These are phyloP conservation scores for Porphyrellus cyaneotinctus DNA, from an alignment of 768 basidiomycete genomes.

Conservation along the genomic window DNA sequence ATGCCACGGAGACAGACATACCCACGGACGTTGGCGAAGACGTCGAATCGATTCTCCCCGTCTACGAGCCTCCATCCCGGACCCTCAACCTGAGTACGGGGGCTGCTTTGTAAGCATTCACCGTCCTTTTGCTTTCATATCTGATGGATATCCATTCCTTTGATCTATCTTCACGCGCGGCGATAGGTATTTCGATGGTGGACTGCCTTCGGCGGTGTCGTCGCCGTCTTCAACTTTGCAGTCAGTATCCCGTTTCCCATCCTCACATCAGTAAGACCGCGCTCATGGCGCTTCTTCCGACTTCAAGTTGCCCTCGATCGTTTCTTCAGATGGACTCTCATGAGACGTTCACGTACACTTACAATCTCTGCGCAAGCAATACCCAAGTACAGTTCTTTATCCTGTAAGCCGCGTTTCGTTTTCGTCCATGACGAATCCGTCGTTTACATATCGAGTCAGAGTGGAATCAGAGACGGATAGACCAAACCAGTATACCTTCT, in stretches of 20 bases:
- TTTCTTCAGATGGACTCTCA: conserved; percentile 24
- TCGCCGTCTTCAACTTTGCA: neutral
- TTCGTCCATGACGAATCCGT: neutral
- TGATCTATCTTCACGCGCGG: neutral
- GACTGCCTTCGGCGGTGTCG: conserved; percentile 8
- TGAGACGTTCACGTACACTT: conserved; percentile 39
- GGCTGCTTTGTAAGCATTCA: conserved; percentile 2
- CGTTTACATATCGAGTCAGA: conserved; percentile 26
- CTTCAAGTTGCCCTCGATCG: conserved; percentile 14
- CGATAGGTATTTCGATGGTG: conserved; percentile 3
- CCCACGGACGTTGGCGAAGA: neutral
- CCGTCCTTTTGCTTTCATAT: neutral
- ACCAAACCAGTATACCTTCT: conserved; percentile 33
- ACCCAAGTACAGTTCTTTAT: conserved; percentile 49
- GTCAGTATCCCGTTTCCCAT: conserved; percentile 12
- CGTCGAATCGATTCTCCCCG: conserved; percentile 19
- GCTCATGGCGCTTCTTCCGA: conserved; percentile 12
- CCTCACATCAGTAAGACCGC: neutral
- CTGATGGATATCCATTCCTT: neutral
- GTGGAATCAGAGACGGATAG: too few species aligned
- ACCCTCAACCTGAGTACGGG: neutral
- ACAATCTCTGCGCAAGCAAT: conserved; percentile 41
- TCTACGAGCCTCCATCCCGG: conserved; percentile 16
- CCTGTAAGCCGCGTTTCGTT: conserved; percentile 40
- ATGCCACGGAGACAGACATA: neutral